phyloP scores from a whole-genome alignment of 306 rosid genomes.

The Glycyrrhiza uralensis region DNA sequence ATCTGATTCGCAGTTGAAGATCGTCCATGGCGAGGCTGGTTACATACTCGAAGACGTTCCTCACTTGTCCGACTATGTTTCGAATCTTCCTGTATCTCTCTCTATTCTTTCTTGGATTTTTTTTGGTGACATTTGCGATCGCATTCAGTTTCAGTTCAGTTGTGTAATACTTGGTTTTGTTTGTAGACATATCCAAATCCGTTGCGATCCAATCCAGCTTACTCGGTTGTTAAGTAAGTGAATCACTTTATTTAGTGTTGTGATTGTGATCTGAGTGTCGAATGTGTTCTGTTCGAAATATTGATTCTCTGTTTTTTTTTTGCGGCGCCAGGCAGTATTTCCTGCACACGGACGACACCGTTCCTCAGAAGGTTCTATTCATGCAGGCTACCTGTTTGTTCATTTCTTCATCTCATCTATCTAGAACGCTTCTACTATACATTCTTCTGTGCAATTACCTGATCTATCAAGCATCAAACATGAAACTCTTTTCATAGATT shows the following conservation, averaged over 20 bases:
- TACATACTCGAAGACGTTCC: slow-evolving; percentile 87
- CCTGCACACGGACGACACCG: slow-evolving; percentile 80
- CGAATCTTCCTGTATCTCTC: slow-evolving; percentile 54
- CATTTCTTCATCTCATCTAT: not conserved
- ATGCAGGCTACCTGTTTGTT: not conserved
- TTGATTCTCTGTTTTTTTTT: slow-evolving; percentile 15
- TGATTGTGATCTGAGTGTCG: slow-evolving; percentile 5
- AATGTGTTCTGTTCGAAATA: slow-evolving; percentile 3
- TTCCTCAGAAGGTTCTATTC: slow-evolving; percentile 60
- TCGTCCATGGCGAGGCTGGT: slow-evolving; percentile 54
- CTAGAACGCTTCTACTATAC: not conserved
- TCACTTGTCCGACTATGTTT: slow-evolving; percentile 70
- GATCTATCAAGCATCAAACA: not conserved
- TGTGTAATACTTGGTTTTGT: not conserved
- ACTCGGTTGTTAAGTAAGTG: slow-evolving; percentile 90
- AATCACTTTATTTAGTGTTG: not conserved
- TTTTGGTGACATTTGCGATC: not conserved
- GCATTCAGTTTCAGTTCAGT: not conserved
- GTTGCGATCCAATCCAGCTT: slow-evolving; percentile 89
- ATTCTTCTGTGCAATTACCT: not conserved
- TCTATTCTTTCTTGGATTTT: not conserved
- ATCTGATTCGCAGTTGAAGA: slow-evolving; percentile 36
- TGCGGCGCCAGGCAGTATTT: slow-evolving; percentile 73
- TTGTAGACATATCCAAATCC: slow-evolving; percentile 80
- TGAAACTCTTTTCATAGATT: not conserved